These are phyloP conservation scores for Neohortaea acidophila DNA, from an alignment of 495 filamentous ascomycete genomes.

Conservation along the genomic window DNA sequence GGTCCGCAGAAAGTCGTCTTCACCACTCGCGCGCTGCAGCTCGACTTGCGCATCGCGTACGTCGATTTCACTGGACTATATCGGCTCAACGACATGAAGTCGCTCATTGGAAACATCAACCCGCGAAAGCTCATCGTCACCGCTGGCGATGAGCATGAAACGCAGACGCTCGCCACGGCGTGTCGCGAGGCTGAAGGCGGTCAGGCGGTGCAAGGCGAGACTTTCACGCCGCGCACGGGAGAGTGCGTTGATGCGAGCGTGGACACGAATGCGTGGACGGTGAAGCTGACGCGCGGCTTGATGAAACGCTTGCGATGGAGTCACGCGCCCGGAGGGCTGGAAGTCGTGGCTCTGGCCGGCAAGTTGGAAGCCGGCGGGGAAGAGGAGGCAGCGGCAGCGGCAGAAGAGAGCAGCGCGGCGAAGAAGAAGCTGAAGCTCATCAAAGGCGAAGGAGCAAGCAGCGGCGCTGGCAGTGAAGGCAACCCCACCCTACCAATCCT, in stretches of 20 bases:
- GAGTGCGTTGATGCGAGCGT: slow-evolving; percentile 72
- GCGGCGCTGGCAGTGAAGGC: slow-evolving; percentile 11
- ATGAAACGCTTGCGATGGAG: slow-evolving; percentile 85
- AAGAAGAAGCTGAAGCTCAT: slow-evolving; percentile 40
- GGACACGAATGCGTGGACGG: slow-evolving; percentile 93
- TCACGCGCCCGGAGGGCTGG: slow-evolving; percentile 47
- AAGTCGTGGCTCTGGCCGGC: slow-evolving; percentile 76
- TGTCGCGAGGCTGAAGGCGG: slow-evolving; percentile 38
- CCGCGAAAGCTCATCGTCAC: slow-evolving; percentile 86
- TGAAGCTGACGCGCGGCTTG: slow-evolving; percentile 71
- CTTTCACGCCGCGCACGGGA: slow-evolving; percentile 67
- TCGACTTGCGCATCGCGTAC: slow-evolving; percentile 63
- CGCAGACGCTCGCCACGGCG: slow-evolving; percentile 56
- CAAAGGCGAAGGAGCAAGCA: slow-evolving; percentile 25
- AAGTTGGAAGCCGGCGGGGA: slow-evolving; percentile 28
- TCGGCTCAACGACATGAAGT: slow-evolving; percentile 79
- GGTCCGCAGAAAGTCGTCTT: slow-evolving; percentile 61
- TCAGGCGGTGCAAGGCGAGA: slow-evolving; percentile 1
- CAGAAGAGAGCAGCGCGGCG: slow-evolving; percentile 41
- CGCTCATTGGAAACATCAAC: slow-evolving; percentile 87
- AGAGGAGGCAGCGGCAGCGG: slow-evolving; percentile 17
- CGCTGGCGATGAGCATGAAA: slow-evolving; percentile 64
- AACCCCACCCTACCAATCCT: slow-evolving; percentile 43
- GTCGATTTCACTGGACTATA: slow-evolving; percentile 88
- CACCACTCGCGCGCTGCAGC: slow-evolving; percentile 40